Percentiles rank a stretch among this genome's conserved stretches.
phyloP scores from a whole-genome alignment of 2,329 filamentous ascomycete genomes.

The Diaporthe ilicicola region DNA sequence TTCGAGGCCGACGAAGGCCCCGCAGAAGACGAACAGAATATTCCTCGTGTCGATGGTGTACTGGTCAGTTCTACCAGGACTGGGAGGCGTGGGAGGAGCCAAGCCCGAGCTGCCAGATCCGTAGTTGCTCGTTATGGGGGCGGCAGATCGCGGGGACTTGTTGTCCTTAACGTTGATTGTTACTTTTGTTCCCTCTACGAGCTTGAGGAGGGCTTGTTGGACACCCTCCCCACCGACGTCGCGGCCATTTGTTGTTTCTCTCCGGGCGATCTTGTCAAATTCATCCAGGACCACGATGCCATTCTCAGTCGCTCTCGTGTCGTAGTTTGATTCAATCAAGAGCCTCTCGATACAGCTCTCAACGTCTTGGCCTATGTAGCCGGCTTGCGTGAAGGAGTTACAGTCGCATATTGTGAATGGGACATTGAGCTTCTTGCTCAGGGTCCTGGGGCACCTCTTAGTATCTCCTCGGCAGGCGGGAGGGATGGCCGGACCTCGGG shows the following conservation, averaged over 20 bases:
- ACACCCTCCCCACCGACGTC: conserved; percentile 97
- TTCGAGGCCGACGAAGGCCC: conserved; percentile 92
- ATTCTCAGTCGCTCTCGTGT: conserved; percentile 82
- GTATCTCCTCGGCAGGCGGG: background rate
- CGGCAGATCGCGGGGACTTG: conserved; percentile 62
- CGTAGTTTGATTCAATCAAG: conserved; percentile 89
- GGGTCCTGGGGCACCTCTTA: conserved; percentile 65
- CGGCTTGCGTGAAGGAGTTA: conserved; percentile 93
- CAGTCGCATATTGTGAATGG: conserved; percentile 97
- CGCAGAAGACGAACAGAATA: conserved; percentile 96
- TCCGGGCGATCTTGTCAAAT: conserved; percentile 94
- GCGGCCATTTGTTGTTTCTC: conserved; percentile 86
- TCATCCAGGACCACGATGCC: conserved; percentile 97
- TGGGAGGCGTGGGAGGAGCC: conserved; percentile 55
- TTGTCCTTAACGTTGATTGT: conserved; percentile 90
- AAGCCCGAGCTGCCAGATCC: conserved; percentile 55
- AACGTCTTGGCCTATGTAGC: conserved; percentile 98
- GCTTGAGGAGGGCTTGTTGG: conserved; percentile 93
- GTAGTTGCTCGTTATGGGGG: conserved; percentile 63
- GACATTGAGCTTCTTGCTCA: conserved; percentile 92
- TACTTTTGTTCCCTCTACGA: conserved; percentile 94
- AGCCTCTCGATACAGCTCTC: conserved; percentile 93
- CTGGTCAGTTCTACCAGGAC: conserved; percentile 64
- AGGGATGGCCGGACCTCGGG: background rate
- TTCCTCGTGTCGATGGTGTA: conserved; percentile 90